A percentile compares a stretch with the other conserved stretches of the same genome.
These are phyloP conservation scores for Aspergillus caelatus DNA, from an alignment of 2,329 filamentous ascomycete genomes.

Conservation along the genomic window DNA sequence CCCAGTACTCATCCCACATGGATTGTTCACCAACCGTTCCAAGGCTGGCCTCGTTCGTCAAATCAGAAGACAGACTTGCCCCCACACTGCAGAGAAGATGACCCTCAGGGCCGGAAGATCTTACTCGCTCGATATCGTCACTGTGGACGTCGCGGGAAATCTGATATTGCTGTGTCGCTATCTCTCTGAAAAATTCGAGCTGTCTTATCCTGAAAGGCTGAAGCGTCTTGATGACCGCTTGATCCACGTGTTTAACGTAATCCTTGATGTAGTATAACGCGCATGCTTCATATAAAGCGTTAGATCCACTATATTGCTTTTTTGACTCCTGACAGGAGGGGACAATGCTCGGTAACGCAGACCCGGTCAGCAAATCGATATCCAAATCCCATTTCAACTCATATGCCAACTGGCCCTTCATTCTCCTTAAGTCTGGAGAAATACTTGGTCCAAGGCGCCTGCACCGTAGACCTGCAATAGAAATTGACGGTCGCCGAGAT, in stretches of 20 bases:
- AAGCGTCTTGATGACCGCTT: not conserved
- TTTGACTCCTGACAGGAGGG: not conserved
- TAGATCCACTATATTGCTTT: not conserved
- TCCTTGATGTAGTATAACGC: slow-evolving; percentile 10
- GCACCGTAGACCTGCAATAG: slow-evolving; percentile 20
- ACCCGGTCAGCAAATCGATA: slow-evolving; percentile 14
- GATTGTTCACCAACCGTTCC: not conserved
- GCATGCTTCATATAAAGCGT: not conserved
- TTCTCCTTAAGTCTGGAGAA: not conserved
- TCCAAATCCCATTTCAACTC: slow-evolving; percentile 25
- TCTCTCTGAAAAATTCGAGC: not conserved
- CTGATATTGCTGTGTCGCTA: not conserved
- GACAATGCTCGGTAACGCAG: not conserved
- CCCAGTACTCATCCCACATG: slow-evolving; percentile 10
- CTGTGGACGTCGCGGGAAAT: not conserved
- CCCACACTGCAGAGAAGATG: slow-evolving; percentile 16
- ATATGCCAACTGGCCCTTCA: slow-evolving; percentile 15
- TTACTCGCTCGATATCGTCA: not conserved
- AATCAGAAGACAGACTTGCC: slow-evolving; percentile 11
- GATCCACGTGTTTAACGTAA: not conserved
- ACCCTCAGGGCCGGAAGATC: slow-evolving; percentile 6
- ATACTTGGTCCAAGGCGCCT: not conserved
- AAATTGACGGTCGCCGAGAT: slow-evolving; percentile 8
- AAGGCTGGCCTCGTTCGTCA: slow-evolving; percentile 4
- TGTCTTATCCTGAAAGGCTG: not conserved